Percentiles rank a stretch among this genome's conserved stretches.
phyloP scores from a whole-genome alignment of 75 land plant genomes.

The Picea sitchensis region DNA sequence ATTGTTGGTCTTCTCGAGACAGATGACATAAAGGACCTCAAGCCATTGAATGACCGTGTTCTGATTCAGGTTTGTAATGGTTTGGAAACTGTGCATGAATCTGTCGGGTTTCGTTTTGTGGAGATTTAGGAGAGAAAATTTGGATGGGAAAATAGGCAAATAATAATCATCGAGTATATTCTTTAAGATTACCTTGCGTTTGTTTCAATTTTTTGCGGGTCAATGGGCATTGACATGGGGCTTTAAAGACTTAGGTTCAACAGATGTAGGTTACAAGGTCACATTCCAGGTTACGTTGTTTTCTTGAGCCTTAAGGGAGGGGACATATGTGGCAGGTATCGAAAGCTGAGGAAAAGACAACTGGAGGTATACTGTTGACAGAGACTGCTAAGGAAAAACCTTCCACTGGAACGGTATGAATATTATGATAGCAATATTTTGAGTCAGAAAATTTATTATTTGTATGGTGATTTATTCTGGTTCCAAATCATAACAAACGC shows the following conservation, averaged over 20 bases:
- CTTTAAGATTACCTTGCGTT: too few species aligned
- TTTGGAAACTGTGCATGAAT: not conserved
- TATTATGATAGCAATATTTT: not conserved
- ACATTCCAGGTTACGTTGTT: too few species aligned
- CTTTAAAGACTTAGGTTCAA: not conserved
- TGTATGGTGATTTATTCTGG: not conserved
- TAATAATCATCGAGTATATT: too few species aligned
- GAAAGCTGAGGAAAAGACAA: slow-evolving; percentile 48
- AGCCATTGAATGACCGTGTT: slow-evolving; percentile 49
- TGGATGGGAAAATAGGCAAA: not conserved
- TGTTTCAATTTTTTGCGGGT: too few species aligned
- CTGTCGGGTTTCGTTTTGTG: not conserved
- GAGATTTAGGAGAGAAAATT: not conserved
- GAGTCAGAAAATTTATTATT: not conserved
- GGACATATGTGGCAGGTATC: slow-evolving; percentile 17
- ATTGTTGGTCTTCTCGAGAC: slow-evolving; percentile 41
- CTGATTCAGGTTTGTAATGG: slow-evolving; percentile 24
- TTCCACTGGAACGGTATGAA: slow-evolving; percentile 46
- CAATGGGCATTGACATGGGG: not conserved
- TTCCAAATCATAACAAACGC: not conserved
- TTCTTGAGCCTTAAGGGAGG: not conserved
- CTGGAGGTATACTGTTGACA: slow-evolving; percentile 55
- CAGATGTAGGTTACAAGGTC: too few species aligned
- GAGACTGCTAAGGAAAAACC: slow-evolving; percentile 62
- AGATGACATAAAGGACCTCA: slow-evolving; percentile 46